phyloP scores from a whole-genome alignment of 257 asterid species.

The Fraxinus pennsylvanica region DNA sequence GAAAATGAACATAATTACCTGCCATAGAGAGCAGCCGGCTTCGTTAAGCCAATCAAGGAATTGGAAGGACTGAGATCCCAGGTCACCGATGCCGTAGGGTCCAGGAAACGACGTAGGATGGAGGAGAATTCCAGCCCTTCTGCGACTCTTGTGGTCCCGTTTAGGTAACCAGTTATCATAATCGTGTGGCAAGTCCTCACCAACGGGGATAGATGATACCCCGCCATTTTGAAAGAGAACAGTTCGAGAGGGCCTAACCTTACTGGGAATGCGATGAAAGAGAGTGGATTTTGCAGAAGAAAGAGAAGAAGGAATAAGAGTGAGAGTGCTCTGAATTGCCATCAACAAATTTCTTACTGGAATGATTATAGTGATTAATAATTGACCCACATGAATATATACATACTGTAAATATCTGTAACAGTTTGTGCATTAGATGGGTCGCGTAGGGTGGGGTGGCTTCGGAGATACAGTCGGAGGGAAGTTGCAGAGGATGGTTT shows the following conservation, averaged over 20 bases:
- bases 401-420: not conserved
- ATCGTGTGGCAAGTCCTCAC: conserved; percentile 76
- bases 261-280: conserved; percentile 11
- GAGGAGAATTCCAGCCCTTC: conserved; percentile 91
- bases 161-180: conserved; percentile 72
- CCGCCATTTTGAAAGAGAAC: conserved; percentile 32
- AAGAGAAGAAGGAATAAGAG: conserved; percentile 36
- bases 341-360: conserved; percentile 10
- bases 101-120: conserved; percentile 97
- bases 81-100: conserved; percentile 92
- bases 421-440: not conserved
- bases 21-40: conserved; percentile 98
- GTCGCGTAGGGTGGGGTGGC: too few relatives aligned
- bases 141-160: conserved; percentile 40
- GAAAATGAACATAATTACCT: conserved; percentile 44
- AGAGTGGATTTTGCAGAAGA: conserved; percentile 29
- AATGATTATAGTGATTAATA: not conserved
- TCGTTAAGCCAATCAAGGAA: conserved; percentile 91
- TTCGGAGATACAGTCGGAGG: conserved; percentile 19
- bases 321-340: conserved; percentile 35
- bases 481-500: not conserved
- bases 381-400: not conserved
- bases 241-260: conserved; percentile 10
- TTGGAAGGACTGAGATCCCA: conserved; percentile 71
- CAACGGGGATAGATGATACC: conserved; percentile 36